These are phyloP conservation scores for Macadamia integrifolia DNA, from an alignment of 164 flowering plant genomes.

Conservation along the genomic window DNA sequence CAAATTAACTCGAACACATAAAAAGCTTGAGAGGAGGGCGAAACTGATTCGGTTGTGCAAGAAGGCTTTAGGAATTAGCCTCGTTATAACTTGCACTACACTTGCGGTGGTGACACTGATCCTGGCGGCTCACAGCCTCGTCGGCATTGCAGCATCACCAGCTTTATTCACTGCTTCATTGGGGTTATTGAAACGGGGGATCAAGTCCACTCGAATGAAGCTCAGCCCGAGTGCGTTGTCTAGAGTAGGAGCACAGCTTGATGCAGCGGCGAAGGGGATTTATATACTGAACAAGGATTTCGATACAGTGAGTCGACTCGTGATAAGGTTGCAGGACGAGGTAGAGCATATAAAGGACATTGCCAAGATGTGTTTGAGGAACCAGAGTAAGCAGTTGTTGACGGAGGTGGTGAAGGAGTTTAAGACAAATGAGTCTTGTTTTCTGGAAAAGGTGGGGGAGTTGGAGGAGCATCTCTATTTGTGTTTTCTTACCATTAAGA, in stretches of 20 bases:
- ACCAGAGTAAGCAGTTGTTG: conserved; percentile 35
- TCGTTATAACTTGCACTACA: conserved; percentile 31
- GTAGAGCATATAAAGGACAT: conserved; percentile 49
- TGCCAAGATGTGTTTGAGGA: conserved; percentile 48
- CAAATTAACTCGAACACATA: conserved; percentile 24
- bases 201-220: not conserved
- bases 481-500: conserved; percentile 67
- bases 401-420: conserved; percentile 64
- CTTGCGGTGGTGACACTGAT: conserved; percentile 32
- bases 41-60: conserved; percentile 29
- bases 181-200: conserved; percentile 17
- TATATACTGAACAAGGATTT: conserved; percentile 58
- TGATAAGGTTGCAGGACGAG: conserved; percentile 51
- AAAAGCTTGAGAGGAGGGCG: conserved; percentile 28
- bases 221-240: conserved; percentile 3
- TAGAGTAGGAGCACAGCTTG: conserved; percentile 40
- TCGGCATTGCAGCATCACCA: conserved; percentile 56
- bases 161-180: conserved; percentile 17
- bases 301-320: conserved; percentile 60
- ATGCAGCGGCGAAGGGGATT: conserved; percentile 65
- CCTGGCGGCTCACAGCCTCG: conserved; percentile 43
- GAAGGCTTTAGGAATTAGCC: conserved; percentile 26
- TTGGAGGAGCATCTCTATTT: conserved; percentile 64
- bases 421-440: conserved; percentile 30
- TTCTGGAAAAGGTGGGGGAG: conserved; percentile 67